Base-by-base conservation (phyloP, 2,329 filamentous ascomycete genomes). In the Cladobotryum mycophilum region DNA sequence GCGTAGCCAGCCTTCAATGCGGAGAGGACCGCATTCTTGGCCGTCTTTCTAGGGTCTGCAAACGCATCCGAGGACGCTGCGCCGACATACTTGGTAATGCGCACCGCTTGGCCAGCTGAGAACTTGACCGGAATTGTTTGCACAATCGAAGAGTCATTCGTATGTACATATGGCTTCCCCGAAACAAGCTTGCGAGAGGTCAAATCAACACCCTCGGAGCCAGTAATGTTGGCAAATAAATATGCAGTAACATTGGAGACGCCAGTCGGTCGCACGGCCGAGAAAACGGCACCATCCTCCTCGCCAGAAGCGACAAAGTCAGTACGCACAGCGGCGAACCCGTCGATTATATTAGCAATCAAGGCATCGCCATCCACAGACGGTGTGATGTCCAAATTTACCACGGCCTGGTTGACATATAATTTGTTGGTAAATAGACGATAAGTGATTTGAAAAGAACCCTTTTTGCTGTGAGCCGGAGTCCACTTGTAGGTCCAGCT, bases 41-140 rank as follows among this genome's bases (percentile, higher is more conserved):
- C 86, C 1, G 74, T 71, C 17, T 63, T 58, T 51, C 78, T 69
- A 0, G 85, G 78, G 54, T 84, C 68, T 0, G 68, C 54, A 59
- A 88, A 89, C 0, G 82, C 84, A 64, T 89, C 86, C 0, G 77
- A 78, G 1, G 85, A 86, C 4, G 86, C 85, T 45, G 75, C 77
- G 25, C 86, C 86, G 14, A 89, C 74, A 56, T 77, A 88, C 60
- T 89, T 89, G 43, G 75, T 78, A 42, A 88, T 66, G 1, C 72
- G 78, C 3, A 79, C 71, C 1, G 74, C 74, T 55, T 78, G 60
- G 1, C 79, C 78, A 3, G 76, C 74, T 30, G 67, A 68, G 6
- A 88, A 69, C 1, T 65, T 68, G 25, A 85, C 71, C 9, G 71
- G 64, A 41, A 81, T 75, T 7, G 78, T 73, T 57, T 87, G 82